phyloP scores from a whole-genome alignment of 768 basidiomycete species.

The Lactarius trivialis region DNA sequence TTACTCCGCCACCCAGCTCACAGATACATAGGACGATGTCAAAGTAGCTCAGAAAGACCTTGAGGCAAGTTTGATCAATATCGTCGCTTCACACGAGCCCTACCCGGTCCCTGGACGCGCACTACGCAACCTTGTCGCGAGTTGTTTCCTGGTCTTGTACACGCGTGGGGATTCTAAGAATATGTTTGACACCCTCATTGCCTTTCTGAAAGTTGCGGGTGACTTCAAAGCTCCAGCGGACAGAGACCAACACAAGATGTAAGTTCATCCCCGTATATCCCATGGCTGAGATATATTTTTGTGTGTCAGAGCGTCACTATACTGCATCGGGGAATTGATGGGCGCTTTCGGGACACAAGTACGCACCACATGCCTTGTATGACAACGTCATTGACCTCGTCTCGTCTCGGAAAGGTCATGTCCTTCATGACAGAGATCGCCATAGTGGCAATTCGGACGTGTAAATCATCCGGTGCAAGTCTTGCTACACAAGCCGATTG shows the following conservation, averaged over 20 bases:
- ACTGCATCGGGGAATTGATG: constrained; percentile 88
- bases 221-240: constrained; percentile 64
- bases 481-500: background rate
- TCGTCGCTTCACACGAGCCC: constrained; percentile 54
- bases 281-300: background rate
- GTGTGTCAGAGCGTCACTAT: constrained; percentile 67
- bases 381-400: background rate
- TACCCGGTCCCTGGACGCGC: constrained; percentile 87
- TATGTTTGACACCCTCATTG: constrained; percentile 80
- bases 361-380: constrained; percentile 26
- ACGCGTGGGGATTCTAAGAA: constrained; percentile 74
- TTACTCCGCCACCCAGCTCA: background rate
- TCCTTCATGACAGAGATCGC: constrained; percentile 88
- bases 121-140: constrained; percentile 66
- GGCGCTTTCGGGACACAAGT: constrained; percentile 77
- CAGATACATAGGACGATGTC: constrained; percentile 47
- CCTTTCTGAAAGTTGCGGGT: constrained; percentile 63
- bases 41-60: constrained; percentile 57
- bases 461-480: constrained; percentile 67
- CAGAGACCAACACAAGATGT: constrained; percentile 59
- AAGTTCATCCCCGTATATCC: constrained; percentile 27
- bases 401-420: constrained; percentile 65
- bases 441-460: constrained; percentile 55
- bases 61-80: constrained; percentile 58
- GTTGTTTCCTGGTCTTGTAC: constrained; percentile 72